Base-by-base conservation (phyloP, 495 filamentous ascomycete species). In the Daldinia grandis region DNA sequence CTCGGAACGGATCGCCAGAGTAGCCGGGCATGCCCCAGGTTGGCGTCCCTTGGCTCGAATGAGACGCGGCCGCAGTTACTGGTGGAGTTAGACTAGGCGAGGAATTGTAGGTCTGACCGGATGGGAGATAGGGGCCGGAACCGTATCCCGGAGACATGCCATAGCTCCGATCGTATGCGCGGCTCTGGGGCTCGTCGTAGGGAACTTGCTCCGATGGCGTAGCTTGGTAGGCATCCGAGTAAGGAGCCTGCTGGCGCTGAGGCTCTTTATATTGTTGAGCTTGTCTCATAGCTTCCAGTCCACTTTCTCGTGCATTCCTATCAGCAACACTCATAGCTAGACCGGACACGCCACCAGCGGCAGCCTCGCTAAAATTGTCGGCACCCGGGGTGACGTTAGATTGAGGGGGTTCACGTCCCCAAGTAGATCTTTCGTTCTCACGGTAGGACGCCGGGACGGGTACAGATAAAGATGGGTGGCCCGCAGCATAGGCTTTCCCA, bases 301-400 rank as follows among this genome's bases (percentile, higher is more conserved):
- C 92, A 79, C 90, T 92, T 68, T 92, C 86, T 64, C 91, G 81
- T 68, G 89, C 85, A 79, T 93, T 88, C 30, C 84, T 85, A 60
- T 92, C 91, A 5, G 91, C 92, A 62, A 93, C 87, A 54, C 86
- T 91, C 68, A 89, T 81, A 53, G 92, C 91, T 61, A 94, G 89
- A 27, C 90, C 91, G 17, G 90, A 86, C 76, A 94, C 91, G 27
- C 92, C 92, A 59, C 92, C 92, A 51, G 85, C 86, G 12, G 92
- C 91, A 44, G 83, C 78, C 27, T 89, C 87, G 50, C 91, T 87
- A 58, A 93, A 86, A 74, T 94, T 93, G 78, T 94, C 92, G 38
- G 87, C 85, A 9, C 90, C 91, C 4, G 92, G 92, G 6, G 91
- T 93, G 44, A 88, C 84, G 51, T 82, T 89, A 55, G 83, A 86